Percentiles rank a stretch among this genome's conserved stretches.
phyloP scores from a whole-genome alignment of 441 rosid genomes.

The Croton setiger region DNA sequence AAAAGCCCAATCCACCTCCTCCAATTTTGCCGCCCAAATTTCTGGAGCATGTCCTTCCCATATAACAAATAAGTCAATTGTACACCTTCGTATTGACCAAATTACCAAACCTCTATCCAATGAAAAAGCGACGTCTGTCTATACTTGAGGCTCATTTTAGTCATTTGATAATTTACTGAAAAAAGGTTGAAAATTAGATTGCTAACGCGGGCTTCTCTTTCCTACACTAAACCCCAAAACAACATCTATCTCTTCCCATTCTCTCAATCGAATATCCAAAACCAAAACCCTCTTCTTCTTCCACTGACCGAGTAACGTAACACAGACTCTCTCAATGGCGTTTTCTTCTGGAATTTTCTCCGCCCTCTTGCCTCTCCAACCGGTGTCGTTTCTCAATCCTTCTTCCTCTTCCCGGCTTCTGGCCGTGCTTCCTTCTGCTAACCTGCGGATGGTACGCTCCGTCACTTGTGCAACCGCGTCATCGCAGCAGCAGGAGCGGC shows the following conservation, averaged over 20 bases:
- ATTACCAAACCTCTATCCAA: too few relatives aligned
- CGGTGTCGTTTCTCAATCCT: conserved; percentile 31
- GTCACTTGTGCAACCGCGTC: conserved; percentile 55
- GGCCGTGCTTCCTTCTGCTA: conserved; percentile 6
- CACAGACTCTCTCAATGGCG: conserved; percentile 34
- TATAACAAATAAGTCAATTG: neutral
- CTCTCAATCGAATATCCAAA: neutral
- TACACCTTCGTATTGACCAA: neutral
- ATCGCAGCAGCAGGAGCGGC: conserved; percentile 38
- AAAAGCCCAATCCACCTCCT: too few relatives aligned
- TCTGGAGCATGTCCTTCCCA: neutral
- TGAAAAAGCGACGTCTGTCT: too few relatives aligned
- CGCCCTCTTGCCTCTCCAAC: conserved; percentile 32
- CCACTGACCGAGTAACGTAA: neutral
- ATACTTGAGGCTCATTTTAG: neutral
- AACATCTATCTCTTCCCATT: conserved; percentile 15
- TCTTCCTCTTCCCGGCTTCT: conserved; percentile 14
- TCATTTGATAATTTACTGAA: neutral
- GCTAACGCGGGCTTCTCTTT: conserved; percentile 23
- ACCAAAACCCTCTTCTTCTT: neutral
- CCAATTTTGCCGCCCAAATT: too few relatives aligned
- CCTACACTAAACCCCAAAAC: conserved; percentile 21
- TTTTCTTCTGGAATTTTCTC: conserved; percentile 47
- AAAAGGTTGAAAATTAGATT: neutral
- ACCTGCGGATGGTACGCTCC: conserved; percentile 33